Conservation (phyloP, 345 rosid species). For the Eucalyptus marginata region DNA sequence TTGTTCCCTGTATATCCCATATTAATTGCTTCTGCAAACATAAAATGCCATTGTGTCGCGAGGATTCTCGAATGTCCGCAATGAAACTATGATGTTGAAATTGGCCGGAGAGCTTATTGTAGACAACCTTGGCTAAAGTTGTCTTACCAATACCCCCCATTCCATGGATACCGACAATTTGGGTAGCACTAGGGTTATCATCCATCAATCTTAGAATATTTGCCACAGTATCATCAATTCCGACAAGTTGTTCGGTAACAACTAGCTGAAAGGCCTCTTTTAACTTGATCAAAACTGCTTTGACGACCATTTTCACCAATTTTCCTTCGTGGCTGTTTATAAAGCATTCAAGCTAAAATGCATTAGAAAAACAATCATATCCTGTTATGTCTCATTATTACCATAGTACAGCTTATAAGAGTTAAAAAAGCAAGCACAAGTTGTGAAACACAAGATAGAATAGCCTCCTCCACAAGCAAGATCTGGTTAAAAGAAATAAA, state of each 20-base stretch:
- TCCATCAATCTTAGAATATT: not conserved
- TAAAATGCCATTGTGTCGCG: not conserved
- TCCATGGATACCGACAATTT: not conserved
- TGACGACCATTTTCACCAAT: not conserved
- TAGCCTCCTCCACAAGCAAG: not conserved
- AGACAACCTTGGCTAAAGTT: not conserved
- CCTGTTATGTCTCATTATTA: not conserved
- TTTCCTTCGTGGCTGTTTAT: not conserved
- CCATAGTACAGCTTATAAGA: not conserved
- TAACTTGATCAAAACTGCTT: not conserved
- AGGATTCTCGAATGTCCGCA: not conserved
- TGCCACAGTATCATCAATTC: not conserved
- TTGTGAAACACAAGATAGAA: not conserved
- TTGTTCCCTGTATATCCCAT: accelerated
- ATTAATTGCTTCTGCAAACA: not conserved
- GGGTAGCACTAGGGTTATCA: not conserved
- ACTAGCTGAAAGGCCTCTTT: not conserved
- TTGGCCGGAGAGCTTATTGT: not conserved
- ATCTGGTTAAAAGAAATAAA: not conserved
- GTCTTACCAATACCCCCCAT: not conserved
- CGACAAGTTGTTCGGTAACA: not conserved
- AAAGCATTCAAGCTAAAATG: not conserved
- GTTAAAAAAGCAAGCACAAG: not conserved
- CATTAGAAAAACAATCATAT: not conserved
- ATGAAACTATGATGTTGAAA: not conserved